phyloP scores from a whole-genome alignment of 441 rosid species.

The Corymbia calophylla region DNA sequence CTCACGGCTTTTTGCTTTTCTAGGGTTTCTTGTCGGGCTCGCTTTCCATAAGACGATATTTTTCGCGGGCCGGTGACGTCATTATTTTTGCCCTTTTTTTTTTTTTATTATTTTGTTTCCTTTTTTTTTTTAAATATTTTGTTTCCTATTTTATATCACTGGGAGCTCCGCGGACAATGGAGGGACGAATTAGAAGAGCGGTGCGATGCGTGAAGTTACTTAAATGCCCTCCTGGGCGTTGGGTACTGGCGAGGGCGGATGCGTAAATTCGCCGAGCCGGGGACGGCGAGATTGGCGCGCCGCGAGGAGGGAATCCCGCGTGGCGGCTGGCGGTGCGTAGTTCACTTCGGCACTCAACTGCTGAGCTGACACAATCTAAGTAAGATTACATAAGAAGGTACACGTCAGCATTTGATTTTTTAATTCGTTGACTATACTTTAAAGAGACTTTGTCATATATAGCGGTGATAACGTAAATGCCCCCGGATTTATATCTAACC shows the following conservation, averaged over 20 bases:
- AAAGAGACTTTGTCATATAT: background rate
- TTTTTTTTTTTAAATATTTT: too few species aligned
- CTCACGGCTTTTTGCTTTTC: background rate
- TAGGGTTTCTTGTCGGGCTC: background rate
- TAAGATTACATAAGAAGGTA: rapidly evolving
- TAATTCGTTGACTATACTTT: background rate
- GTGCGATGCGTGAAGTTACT: too few species aligned
- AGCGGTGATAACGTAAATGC: too few species aligned
- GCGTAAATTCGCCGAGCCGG: too few species aligned
- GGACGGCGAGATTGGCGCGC: background rate
- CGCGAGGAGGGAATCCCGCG: background rate
- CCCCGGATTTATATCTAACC: too few species aligned
- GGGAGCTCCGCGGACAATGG: too few species aligned
- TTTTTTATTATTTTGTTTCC: too few species aligned
- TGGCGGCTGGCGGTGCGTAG: background rate
- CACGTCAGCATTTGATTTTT: background rate
- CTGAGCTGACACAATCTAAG: background rate
- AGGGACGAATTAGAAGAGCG: too few species aligned
- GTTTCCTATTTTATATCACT: too few species aligned
- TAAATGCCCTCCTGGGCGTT: too few species aligned
- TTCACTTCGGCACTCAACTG: background rate
- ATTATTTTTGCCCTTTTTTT: too few species aligned
- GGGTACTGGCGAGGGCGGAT: background rate
- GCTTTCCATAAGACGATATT: background rate
- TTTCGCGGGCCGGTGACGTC: background rate